These are phyloP conservation scores for Letharia columbiana DNA, from an alignment of 495 filamentous ascomycete genomes.

Conservation along the genomic window DNA sequence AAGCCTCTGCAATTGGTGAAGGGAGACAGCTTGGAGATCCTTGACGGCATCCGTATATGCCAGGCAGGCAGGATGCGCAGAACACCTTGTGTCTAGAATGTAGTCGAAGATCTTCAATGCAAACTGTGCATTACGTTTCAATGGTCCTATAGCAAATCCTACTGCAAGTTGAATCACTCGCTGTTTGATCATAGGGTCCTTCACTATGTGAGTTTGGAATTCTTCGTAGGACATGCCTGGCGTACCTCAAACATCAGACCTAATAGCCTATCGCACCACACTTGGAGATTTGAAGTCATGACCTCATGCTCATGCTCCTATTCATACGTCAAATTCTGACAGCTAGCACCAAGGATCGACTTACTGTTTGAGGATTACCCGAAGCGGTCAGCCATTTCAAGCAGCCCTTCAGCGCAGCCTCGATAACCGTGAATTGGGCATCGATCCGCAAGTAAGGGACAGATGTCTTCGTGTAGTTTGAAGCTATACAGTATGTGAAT, in stretches of 20 bases:
- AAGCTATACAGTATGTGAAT: constrained; percentile 4
- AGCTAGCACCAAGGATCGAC: constrained; percentile 16
- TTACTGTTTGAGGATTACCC: constrained; percentile 47
- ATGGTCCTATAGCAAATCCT: constrained; percentile 70
- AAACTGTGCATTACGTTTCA: constrained; percentile 68
- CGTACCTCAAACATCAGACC: constrained; percentile 64
- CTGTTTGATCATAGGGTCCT: constrained; percentile 82
- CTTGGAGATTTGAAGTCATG: constrained; percentile 61
- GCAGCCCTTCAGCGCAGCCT: constrained; percentile 86
- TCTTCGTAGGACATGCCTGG: neutral
- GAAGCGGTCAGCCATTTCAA: constrained; percentile 62
- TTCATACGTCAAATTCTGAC: constrained; percentile 18
- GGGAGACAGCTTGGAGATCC: constrained; percentile 71
- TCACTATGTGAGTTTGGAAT: constrained; percentile 8
- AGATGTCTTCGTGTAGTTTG: constrained; percentile 70
- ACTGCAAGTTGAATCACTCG: constrained; percentile 76
- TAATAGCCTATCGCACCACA: constrained; percentile 71
- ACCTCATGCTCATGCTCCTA: constrained; percentile 52
- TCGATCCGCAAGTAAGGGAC: constrained; percentile 70
- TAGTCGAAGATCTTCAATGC: constrained; percentile 84
- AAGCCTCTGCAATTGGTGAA: constrained; percentile 78
- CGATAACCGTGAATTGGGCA: constrained; percentile 80
- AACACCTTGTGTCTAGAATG: constrained; percentile 71
- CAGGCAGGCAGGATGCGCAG: constrained; percentile 55
- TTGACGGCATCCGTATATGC: constrained; percentile 86